phyloP scores from a whole-genome alignment of 2,329 filamentous ascomycete genomes.

The Delphinella strobiligena region DNA sequence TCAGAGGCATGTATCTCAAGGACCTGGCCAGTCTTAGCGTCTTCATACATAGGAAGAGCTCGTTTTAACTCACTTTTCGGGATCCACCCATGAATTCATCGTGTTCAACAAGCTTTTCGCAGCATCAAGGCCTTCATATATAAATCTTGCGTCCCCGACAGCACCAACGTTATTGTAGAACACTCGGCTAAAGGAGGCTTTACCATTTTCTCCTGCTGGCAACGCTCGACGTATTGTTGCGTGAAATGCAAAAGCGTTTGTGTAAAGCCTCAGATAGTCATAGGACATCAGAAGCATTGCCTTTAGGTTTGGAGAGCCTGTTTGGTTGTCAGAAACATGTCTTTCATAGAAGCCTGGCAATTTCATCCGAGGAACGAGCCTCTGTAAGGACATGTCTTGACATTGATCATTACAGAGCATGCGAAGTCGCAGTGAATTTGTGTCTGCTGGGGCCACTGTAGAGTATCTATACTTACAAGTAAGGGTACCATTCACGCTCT shows the following conservation, averaged over 20 bases:
- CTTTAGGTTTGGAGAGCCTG: constrained; percentile 52
- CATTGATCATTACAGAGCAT: too few relatives aligned
- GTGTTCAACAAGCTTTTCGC: constrained; percentile 38
- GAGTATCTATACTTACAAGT: constrained; percentile 50
- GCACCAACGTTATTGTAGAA: constrained; percentile 39
- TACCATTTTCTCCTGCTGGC: constrained; percentile 20
- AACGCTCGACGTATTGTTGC: constrained; percentile 45
- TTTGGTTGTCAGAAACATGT: background rate
- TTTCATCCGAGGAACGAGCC: too few relatives aligned
- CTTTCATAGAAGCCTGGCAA: too few relatives aligned
- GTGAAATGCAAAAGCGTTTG: constrained; percentile 65
- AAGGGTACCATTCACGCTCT: constrained; percentile 55
- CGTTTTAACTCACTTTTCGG: constrained; percentile 22
- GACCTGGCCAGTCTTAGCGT: constrained; percentile 11
- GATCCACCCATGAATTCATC: constrained; percentile 37
- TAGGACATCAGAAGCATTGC: constrained; percentile 57
- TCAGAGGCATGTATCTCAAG: constrained; percentile 35
- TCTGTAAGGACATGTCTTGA: too few relatives aligned
- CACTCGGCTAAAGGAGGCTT: constrained; percentile 28
- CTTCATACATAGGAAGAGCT: background rate
- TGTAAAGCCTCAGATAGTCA: constrained; percentile 61
- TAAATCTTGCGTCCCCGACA: constrained; percentile 37
- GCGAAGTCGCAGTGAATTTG: too few relatives aligned
- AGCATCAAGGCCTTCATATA: constrained; percentile 38
- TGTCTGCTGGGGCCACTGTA: too few relatives aligned